phyloP scores from a whole-genome alignment of 2,329 filamentous ascomycete genomes.

The Aspergillus quadrilineatus region DNA sequence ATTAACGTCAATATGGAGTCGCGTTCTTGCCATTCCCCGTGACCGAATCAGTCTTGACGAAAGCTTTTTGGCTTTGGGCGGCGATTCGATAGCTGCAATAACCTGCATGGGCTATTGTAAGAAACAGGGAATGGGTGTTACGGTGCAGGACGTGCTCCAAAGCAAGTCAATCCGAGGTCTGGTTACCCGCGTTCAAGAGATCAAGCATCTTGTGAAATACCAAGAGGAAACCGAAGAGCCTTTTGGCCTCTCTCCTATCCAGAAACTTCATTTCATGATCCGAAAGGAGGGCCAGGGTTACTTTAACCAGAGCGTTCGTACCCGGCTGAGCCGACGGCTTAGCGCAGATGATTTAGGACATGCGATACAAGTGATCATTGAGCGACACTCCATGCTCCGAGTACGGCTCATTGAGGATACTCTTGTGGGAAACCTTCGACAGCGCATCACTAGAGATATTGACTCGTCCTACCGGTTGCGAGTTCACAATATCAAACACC shows the following conservation, averaged over 20 bases:
- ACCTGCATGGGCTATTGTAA: slow-evolving; percentile 50
- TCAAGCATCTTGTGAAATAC: slow-evolving; percentile 34
- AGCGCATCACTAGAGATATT: slow-evolving; percentile 32
- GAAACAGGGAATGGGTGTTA: slow-evolving; percentile 46
- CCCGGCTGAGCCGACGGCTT: slow-evolving; percentile 30
- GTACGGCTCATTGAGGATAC: slow-evolving; percentile 30
- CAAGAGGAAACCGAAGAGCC: slow-evolving; percentile 31
- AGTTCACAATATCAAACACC: slow-evolving; percentile 19
- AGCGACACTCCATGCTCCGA: slow-evolving; percentile 40
- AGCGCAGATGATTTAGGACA: slow-evolving; percentile 23
- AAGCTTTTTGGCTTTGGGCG: slow-evolving; percentile 48
- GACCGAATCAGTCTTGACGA: slow-evolving; percentile 34
- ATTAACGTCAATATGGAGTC: slow-evolving; percentile 37
- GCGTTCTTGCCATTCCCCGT: slow-evolving; percentile 40
- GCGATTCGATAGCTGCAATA: slow-evolving; percentile 54
- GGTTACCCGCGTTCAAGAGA: slow-evolving; percentile 30
- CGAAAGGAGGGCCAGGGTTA: slow-evolving; percentile 35
- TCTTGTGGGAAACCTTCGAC: slow-evolving; percentile 21
- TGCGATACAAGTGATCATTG: slow-evolving; percentile 33
- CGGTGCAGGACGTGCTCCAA: slow-evolving; percentile 50
- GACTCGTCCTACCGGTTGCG: slow-evolving; percentile 30
- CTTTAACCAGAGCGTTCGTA: slow-evolving; percentile 42
- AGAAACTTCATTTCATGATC: slow-evolving; percentile 38
- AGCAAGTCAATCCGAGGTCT: slow-evolving; percentile 47
- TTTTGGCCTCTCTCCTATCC: slow-evolving; percentile 40